These are phyloP conservation scores for Suillus clintonianus DNA, from an alignment of 768 basidiomycete genomes.

Conservation along the genomic window DNA sequence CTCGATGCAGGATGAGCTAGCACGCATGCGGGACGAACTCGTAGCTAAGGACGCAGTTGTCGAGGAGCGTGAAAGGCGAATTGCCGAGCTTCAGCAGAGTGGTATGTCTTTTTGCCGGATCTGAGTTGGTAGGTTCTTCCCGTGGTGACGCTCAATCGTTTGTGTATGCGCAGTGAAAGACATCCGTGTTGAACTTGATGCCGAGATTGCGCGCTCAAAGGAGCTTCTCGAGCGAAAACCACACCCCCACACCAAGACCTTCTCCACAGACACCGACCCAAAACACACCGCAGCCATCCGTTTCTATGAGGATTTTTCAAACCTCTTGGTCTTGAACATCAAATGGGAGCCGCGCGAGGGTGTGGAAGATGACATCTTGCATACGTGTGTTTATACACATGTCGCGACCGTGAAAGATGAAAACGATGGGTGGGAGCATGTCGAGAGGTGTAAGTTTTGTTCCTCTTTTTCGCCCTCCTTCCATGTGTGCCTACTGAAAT, in stretches of 20 bases:
- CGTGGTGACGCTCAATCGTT: conserved; percentile 5
- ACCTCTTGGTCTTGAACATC: conserved; percentile 67
- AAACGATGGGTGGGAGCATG: conserved; percentile 33
- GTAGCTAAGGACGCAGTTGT: conserved; percentile 46
- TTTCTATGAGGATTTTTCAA: conserved; percentile 87
- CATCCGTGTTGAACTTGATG: conserved; percentile 54
- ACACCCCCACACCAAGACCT: conserved; percentile 35
- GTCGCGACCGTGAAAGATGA: conserved; percentile 31
- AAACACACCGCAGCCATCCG: conserved; percentile 61
- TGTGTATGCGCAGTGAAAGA: conserved; percentile 45
- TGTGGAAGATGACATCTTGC: conserved; percentile 54
- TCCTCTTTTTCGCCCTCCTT: background rate
- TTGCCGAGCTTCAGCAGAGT: conserved; percentile 46
- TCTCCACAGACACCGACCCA: conserved; percentile 48
- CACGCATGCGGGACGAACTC: conserved; percentile 42
- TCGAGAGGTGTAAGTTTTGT: conserved; percentile 32
- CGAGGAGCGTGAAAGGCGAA: conserved; percentile 45
- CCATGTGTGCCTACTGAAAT: conserved; percentile 9
- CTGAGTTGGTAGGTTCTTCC: background rate
- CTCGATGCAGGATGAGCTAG: conserved; percentile 48
- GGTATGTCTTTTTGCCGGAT: conserved; percentile 38
- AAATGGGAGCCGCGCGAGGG: conserved; percentile 48
- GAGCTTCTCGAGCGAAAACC: conserved; percentile 43
- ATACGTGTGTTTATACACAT: conserved; percentile 70
- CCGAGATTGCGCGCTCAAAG: conserved; percentile 61